phyloP scores from a whole-genome alignment of 208 protist genomes.

The Phytomonas sp. region DNA sequence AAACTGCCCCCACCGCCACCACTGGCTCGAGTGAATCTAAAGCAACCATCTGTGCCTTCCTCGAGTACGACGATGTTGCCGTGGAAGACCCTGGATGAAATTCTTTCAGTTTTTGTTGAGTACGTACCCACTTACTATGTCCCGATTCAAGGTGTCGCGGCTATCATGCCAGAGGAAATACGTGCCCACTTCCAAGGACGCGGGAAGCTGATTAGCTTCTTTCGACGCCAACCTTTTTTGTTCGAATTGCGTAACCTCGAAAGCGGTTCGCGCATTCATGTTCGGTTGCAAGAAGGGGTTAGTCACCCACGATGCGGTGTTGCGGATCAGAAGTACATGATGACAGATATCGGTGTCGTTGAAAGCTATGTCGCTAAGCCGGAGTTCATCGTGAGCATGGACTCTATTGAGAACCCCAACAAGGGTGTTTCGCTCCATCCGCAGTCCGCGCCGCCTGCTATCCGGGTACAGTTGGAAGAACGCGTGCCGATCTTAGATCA shows the following conservation, averaged over 20 bases:
- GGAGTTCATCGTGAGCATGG: constrained; percentile 53
- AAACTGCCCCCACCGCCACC: constrained; percentile 25
- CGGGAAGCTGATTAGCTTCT: constrained; percentile 39
- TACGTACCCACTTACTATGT: constrained; percentile 83
- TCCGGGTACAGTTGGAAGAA: constrained; percentile 74
- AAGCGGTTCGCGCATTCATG: constrained; percentile 24
- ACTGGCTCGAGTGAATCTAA: constrained; percentile 16
- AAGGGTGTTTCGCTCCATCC: constrained; percentile 39
- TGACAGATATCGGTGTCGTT: constrained; percentile 71
- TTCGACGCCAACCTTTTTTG: constrained; percentile 64
- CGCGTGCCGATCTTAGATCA: constrained; percentile 76
- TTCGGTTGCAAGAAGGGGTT: constrained; percentile 61
- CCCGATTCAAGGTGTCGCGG: constrained; percentile 52
- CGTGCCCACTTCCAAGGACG: constrained; percentile 46
- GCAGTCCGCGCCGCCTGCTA: constrained; percentile 44
- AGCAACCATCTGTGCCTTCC: constrained; percentile 5
- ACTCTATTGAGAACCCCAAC: constrained; percentile 49
- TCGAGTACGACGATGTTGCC: constrained; percentile 14
- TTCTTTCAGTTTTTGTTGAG: constrained; percentile 52
- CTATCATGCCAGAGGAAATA: constrained; percentile 69
- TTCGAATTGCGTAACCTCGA: constrained; percentile 53
- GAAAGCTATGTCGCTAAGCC: constrained; percentile 67
- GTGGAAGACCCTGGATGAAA: constrained; percentile 63
- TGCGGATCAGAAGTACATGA: constrained; percentile 79
- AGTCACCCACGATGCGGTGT: constrained; percentile 60